Evolutionary conservation across 495 filamentous ascomycete species (phyloP).

Genomic region (Xylaria nigripes): DNA sequence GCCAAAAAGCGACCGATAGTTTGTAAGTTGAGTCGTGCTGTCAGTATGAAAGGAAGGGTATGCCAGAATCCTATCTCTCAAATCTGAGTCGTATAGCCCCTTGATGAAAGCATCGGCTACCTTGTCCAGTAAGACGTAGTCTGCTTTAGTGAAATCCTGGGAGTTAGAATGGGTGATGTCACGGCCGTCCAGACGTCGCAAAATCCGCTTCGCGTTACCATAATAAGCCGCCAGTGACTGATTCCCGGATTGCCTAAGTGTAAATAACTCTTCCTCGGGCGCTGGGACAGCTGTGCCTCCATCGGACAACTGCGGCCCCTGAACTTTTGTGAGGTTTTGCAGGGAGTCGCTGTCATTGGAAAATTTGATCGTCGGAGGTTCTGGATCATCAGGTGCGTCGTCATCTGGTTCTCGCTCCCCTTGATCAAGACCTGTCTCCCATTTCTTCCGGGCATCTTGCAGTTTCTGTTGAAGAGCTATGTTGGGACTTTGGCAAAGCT

Average conservation of each 20-base stretch:
- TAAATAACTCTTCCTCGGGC: slow-evolving; percentile 25
- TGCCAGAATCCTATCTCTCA: slow-evolving; percentile 31
- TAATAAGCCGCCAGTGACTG: slow-evolving; percentile 35
- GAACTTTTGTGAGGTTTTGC: neutral
- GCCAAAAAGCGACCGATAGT: slow-evolving; percentile 38
- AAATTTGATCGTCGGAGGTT: slow-evolving; percentile 2
- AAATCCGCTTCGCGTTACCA: slow-evolving; percentile 33
- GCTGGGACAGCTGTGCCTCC: neutral
- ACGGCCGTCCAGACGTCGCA: slow-evolving; percentile 38
- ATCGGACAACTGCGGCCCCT: neutral
- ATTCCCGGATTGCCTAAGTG: slow-evolving; percentile 31
- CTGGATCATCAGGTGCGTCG: slow-evolving; percentile 30
- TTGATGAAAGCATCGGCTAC: slow-evolving; percentile 41
- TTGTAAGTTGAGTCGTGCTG: slow-evolving; percentile 14
- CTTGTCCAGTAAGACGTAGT: slow-evolving; percentile 37
- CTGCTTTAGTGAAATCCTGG: slow-evolving; percentile 26
- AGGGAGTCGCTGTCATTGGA: neutral
- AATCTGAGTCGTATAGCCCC: slow-evolving; percentile 35
- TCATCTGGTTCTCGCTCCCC: slow-evolving; percentile 34
- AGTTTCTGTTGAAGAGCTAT: slow-evolving; percentile 43
- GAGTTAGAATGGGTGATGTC: slow-evolving; percentile 37
- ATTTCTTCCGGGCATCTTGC: slow-evolving; percentile 49
- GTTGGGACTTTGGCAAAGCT: slow-evolving; percentile 62
- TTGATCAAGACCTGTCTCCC: slow-evolving; percentile 43
- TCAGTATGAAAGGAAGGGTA: slow-evolving; percentile 31